Base-by-base conservation (phyloP, 2,329 filamentous ascomycete species). In the Aureobasidium sp. region DNA sequence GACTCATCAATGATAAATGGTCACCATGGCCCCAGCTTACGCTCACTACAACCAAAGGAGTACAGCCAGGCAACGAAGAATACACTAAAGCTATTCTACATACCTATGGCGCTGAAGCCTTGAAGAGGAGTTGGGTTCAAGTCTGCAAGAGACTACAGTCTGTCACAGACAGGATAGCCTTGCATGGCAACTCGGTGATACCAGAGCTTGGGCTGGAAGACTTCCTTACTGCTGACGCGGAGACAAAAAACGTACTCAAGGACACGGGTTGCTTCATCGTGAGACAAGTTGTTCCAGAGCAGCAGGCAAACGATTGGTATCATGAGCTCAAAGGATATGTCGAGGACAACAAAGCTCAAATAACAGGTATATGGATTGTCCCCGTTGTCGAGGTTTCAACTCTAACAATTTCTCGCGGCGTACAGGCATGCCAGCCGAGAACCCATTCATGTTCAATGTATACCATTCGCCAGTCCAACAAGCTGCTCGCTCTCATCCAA, bases 111-210 rank as follows among this genome's bases (percentile, higher is more conserved):
- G 36, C 51, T 17, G 37, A 42, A 32, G 36, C 37, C 23, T 32
- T 55, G 51, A 55, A 55, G 37, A n/a, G 12, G 32, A 55, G 51
- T 17, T 60, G 56, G 56, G 9, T 48, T 7, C 27, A 60, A 15
- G 46, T 48, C n/a, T 60, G 56, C 32, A 20, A 37, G 12, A 44
- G 20, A 26, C 39, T 63, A 8, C 15, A 59, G 12, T 27, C n/a
- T 23, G 17, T 52, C 63, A 76, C 75, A 60, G 67, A 52, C 10
- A 65, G 32, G 2, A 60, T 63, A 20, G 39, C 26, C 26, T 51
- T 15, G 17, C 41, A 42, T 6, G 44, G 36, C 20, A 48, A 42
- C 29, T 37, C 26, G 12, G 41, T 57, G 6, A 52, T 59, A 46
- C 55, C 61, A 23, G 46, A 41, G n/a, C 17, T 60, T 17, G 44